Percentiles rank a stretch among this genome's conserved stretches.
Evolutionary conservation across 164 flowering plant genomes (phyloP).

Genomic region (Magnolia sinica): DNA sequence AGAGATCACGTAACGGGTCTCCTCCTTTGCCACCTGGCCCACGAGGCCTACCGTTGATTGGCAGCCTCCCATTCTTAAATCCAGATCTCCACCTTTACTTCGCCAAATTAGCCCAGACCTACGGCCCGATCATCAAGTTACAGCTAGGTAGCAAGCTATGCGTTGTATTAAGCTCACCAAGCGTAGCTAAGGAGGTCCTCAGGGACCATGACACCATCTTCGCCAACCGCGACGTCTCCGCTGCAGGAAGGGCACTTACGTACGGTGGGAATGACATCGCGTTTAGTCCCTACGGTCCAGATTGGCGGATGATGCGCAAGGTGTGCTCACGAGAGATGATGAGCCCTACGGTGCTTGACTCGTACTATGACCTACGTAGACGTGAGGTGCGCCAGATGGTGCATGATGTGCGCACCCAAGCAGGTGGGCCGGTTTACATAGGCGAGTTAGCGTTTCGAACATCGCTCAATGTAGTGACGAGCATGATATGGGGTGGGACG

Average conservation of each 20-base stretch:
- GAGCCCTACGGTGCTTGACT: not conserved
- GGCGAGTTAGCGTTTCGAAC: constrained; percentile 45
- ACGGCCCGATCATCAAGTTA: not conserved
- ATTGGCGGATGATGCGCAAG: constrained; percentile 1
- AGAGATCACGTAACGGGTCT: no score
- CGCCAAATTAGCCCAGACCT: not conserved
- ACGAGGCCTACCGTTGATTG: not conserved
- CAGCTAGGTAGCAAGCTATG: not conserved
- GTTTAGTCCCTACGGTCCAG: not conserved
- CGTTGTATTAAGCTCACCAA: not conserved
- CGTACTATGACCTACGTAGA: not conserved
- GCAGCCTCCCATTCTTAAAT: not conserved
- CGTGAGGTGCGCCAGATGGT: not conserved
- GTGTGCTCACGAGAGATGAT: not conserved
- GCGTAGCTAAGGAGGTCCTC: not conserved
- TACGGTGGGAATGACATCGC: not conserved
- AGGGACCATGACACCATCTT: not conserved
- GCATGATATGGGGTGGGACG: constrained; percentile 55
- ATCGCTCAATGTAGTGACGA: constrained; percentile 34
- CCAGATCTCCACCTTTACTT: not conserved
- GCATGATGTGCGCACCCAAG: not conserved
- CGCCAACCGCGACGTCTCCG: not conserved
- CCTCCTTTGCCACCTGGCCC: not conserved
- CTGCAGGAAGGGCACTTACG: not conserved
- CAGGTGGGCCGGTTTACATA: constrained; percentile 31